A percentile compares a stretch with the other conserved stretches of the same genome.
Conservation (phyloP, 495 filamentous ascomycete genomes). For the Penicillium roqueforti region DNA sequence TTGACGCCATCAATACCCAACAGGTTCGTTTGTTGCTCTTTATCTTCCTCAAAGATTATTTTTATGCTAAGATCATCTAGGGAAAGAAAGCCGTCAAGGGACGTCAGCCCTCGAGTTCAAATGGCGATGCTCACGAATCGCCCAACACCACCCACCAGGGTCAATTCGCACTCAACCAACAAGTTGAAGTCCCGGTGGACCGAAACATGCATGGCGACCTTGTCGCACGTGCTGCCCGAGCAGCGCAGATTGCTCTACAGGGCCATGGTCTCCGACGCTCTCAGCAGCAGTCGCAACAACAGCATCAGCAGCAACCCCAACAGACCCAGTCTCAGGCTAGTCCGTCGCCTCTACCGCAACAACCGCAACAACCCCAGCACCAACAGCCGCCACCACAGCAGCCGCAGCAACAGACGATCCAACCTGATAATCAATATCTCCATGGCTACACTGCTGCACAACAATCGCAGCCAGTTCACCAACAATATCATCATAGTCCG, state of each 20-base stretch:
- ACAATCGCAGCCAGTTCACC: constrained; percentile 26
- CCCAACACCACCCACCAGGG: constrained; percentile 41
- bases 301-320: constrained; percentile 25
- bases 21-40: constrained; percentile 35
- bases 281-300: constrained; percentile 40
- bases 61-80: constrained; percentile 29
- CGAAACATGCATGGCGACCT: constrained; percentile 49
- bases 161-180: constrained; percentile 44
- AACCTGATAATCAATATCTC: constrained; percentile 30
- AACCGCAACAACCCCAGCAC: constrained; percentile 26
- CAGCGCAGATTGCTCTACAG: constrained; percentile 52
- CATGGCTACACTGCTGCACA: constrained; percentile 30
- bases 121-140: constrained; percentile 38
- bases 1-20: constrained; percentile 56
- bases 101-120: constrained; percentile 41
- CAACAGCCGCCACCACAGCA: constrained; percentile 31
- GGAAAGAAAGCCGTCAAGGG: constrained; percentile 42
- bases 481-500: constrained; percentile 39
- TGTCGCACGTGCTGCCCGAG: constrained; percentile 50
- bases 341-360: constrained; percentile 23
- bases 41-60: neutral
- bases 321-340: constrained; percentile 22
- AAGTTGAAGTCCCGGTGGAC: constrained; percentile 41
- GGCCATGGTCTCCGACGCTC: constrained; percentile 43
- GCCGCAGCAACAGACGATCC: constrained; percentile 25